Base-by-base conservation (phyloP, 2,329 filamentous ascomycete genomes). In the Daldinia eschscholtzii region DNA sequence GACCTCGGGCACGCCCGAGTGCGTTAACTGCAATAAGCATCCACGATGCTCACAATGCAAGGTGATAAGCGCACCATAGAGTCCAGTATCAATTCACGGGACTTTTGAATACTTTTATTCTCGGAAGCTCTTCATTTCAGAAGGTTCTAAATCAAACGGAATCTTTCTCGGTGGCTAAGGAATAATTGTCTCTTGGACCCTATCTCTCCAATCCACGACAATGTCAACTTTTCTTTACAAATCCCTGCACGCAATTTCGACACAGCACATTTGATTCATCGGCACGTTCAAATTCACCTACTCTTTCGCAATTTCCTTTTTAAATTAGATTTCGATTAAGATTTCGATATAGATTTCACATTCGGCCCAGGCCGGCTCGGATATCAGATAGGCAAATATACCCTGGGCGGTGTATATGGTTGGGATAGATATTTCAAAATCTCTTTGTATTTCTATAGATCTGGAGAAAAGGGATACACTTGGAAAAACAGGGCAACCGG, bases 1-100 rank as follows among this genome's bases (percentile, higher is more conserved):
- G 0, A 5, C 44, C 2, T 0, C 7, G 0, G 0, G 1, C 0
- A 67, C 64, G 0, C 59, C 48, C 0, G 2, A 2, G 0, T 67
- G 64, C 12, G 30, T 67, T 0, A 4, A 30, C 6, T 64, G 62
- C 18, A 1, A 33, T 13, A 1, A 18, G 0, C 56, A 64, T 15
- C 1, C 5, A 1, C 4, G 2, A 15, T 64, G 61, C 9, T 4
- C 2, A 2, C 6, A 28, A 4, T 64, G 61, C 41, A 56, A n/a
- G n/a, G n/a, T n/a, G n/a, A n/a, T n/a, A 30, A 42, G 23, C 33
- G 12, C 28, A 30, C 7, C 28, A 7, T 30, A 30, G 7, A 7
- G 28, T 30, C 28, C 4, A 30, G 4, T 30, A 4, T 30, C 28
- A 7, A 30, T 30, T 30, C 28, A 7, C 4, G 4, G 7, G 28